A percentile compares a stretch with the other conserved stretches of the same genome.
Evolutionary conservation across 176 grass and related monocot genomes (phyloP).

Genomic region (Triticum aestivum): DNA sequence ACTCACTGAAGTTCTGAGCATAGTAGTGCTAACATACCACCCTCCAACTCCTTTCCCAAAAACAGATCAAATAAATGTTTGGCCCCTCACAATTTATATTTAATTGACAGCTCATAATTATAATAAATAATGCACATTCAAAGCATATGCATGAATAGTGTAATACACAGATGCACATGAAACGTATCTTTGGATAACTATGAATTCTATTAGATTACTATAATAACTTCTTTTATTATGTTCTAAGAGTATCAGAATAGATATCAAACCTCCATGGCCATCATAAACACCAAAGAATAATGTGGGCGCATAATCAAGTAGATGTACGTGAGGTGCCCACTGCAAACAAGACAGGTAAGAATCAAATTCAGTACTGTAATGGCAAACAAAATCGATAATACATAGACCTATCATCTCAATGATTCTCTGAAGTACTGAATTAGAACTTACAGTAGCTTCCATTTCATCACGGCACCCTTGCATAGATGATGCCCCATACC

Average conservation of each 20-base stretch:
- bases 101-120: neutral
- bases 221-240: neutral
- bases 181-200: neutral
- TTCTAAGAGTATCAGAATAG: constrained; percentile 4
- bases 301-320: neutral
- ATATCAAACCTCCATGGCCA: constrained; percentile 42
- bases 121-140: neutral
- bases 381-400: neutral
- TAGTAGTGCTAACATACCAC: neutral
- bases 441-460: constrained; percentile 38
- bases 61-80: neutral
- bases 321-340: constrained; percentile 13
- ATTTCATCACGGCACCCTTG: neutral
- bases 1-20: neutral
- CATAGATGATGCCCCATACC: constrained; percentile 31
- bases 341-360: constrained; percentile 7
- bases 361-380: neutral
- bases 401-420: neutral
- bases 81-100: neutral
- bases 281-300: constrained; percentile 49
- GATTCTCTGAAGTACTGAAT: neutral
- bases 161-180: neutral
- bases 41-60: neutral
- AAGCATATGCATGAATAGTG: neutral
- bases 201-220: neutral